Percentiles rank a stretch among this genome's conserved stretches.
Conservation (phyloP, 129 eudicot species). For the Rutidosis leptorrhynchoides region DNA sequence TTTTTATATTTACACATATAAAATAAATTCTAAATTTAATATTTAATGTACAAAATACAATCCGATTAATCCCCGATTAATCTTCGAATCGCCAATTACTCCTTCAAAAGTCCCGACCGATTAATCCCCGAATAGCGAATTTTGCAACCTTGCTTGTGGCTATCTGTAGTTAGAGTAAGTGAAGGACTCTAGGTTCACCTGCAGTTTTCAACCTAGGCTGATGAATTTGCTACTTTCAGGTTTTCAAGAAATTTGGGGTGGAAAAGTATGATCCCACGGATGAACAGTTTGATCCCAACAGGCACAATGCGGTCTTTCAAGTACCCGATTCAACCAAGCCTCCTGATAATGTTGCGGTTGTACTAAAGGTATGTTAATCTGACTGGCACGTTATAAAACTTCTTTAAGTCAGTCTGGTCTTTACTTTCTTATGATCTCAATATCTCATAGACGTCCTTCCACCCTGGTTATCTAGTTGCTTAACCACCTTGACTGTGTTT, state of each 20-base stretch:
- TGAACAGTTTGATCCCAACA: conserved; percentile 75
- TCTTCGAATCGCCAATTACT: too few species aligned
- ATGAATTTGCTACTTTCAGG: conserved; percentile 39
- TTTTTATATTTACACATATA: too few species aligned
- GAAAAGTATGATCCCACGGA: conserved; percentile 67
- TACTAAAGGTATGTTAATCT: conserved; percentile 55
- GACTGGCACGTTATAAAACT: not conserved
- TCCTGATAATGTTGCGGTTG: conserved; percentile 64
- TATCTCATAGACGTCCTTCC: not conserved
- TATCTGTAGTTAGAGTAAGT: not conserved
- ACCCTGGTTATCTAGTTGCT: not conserved
- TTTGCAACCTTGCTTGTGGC: too few species aligned
- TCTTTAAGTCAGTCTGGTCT: not conserved
- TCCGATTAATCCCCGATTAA: too few species aligned
- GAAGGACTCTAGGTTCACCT: not conserved
- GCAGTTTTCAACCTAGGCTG: not conserved
- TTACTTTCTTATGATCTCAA: not conserved
- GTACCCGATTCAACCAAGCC: conserved; percentile 73
- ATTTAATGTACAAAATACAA: too few species aligned
- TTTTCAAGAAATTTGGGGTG: conserved; percentile 66
- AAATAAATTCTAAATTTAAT: too few species aligned
- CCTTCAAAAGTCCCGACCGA: too few species aligned
- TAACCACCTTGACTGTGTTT: not conserved
- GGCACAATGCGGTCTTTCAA: conserved; percentile 75
- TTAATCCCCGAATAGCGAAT: too few species aligned